Evolutionary conservation across 2,329 filamentous ascomycete species (phyloP).

Genomic region (Nigrospora osmanthi): DNA sequence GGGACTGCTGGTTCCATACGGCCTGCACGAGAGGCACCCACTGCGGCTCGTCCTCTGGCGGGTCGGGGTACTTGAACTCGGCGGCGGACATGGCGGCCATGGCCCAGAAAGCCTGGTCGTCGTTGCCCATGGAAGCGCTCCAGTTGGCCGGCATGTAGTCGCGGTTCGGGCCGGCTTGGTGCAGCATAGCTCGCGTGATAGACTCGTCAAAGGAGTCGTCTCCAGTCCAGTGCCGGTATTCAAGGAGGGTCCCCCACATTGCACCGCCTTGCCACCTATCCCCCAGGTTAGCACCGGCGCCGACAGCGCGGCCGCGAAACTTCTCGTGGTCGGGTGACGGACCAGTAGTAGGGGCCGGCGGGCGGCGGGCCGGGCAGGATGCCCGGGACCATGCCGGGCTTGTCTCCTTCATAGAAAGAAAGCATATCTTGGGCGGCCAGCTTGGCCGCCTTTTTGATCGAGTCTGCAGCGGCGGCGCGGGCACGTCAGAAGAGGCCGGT

Average conservation of each 20-base stretch:
- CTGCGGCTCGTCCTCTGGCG: conserved; percentile 32
- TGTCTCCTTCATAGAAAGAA: conserved; percentile 41
- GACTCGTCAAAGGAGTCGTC: conserved; percentile 39
- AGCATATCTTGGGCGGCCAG: conserved; percentile 43
- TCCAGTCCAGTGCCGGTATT: conserved; percentile 48
- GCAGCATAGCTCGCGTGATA: conserved; percentile 32
- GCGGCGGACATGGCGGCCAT: conserved; percentile 53
- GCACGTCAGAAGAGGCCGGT: too few species aligned
- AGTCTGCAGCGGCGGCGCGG: conserved; percentile 21
- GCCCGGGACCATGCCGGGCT: conserved; percentile 43
- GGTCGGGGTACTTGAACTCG: conserved; percentile 49
- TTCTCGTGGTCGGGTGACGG: conserved; percentile 15
- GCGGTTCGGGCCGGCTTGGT: conserved; percentile 31
- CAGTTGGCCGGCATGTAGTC: conserved; percentile 35
- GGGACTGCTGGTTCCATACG: conserved; percentile 52
- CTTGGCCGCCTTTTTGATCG: conserved; percentile 37
- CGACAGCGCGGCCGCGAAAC: conserved; percentile 9
- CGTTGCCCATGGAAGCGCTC: conserved; percentile 31
- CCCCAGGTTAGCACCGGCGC: conserved; percentile 1
- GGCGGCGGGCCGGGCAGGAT: conserved; percentile 49
- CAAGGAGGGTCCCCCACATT: conserved; percentile 42
- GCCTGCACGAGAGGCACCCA: conserved; percentile 56
- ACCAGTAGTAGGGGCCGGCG: conserved; percentile 58
- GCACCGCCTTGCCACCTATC: conserved; percentile 48
- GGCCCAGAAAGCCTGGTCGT: conserved; percentile 55